A percentile compares a stretch with the other conserved stretches of the same genome.
Conservation (phyloP, 805 yeast genomes). For the Kodamaea neixiangensis region DNA sequence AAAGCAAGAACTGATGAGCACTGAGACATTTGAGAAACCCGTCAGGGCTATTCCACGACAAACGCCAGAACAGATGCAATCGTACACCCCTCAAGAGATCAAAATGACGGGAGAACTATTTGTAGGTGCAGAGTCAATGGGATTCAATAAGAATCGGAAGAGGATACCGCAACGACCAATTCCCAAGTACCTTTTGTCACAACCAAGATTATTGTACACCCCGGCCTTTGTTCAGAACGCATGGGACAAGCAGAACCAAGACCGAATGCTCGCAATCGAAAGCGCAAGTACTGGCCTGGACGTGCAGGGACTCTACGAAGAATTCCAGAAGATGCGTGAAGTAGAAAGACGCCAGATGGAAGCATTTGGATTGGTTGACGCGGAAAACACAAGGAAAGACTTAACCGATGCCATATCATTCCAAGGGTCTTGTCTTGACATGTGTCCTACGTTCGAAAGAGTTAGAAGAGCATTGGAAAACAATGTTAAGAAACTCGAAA, state of each 20-base stretch:
- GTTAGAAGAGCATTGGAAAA: constrained; percentile 85
- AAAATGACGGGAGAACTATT: constrained; percentile 31
- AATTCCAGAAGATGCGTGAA: constrained; percentile 71
- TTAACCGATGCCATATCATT: constrained; percentile 87
- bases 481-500: constrained; percentile 79
- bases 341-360: constrained; percentile 80
- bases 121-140: constrained; percentile 30
- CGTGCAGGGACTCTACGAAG: constrained; percentile 71
- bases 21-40: constrained; percentile 20
- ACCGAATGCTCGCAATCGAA: constrained; percentile 56
- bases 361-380: constrained; percentile 77
- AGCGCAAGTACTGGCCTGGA: constrained; percentile 48
- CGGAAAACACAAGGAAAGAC: constrained; percentile 77
- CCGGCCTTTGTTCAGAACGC: constrained; percentile 39
- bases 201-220: constrained; percentile 36
- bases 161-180: constrained; percentile 24
- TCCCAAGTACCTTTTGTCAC: constrained; percentile 38
- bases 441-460: constrained; percentile 95
- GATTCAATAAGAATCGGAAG: constrained; percentile 21
- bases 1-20: not conserved
- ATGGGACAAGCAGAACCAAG: constrained; percentile 82
- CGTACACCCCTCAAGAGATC: constrained; percentile 22
- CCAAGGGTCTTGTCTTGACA: constrained; percentile 84
- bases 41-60: constrained; percentile 23
- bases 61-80: constrained; percentile 20